These are phyloP conservation scores for Kappamyces sp. DNA, from an alignment of 192 early-diverging fungal species.

Conservation along the genomic window DNA sequence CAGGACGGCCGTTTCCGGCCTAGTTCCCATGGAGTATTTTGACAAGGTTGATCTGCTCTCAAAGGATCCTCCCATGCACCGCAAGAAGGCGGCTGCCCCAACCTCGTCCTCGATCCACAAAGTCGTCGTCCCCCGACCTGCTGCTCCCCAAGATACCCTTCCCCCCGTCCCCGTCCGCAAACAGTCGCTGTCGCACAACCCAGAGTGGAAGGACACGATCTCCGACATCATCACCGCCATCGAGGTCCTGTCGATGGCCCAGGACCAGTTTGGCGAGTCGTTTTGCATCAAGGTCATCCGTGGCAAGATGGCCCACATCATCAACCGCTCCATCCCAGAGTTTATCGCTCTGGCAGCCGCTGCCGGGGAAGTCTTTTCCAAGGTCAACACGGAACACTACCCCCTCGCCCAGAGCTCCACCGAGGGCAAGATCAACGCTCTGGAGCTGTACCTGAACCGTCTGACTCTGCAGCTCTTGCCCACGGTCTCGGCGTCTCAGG, in stretches of 20 bases:
- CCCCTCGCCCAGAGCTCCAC: constrained; percentile 6
- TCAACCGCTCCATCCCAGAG: constrained; percentile 4
- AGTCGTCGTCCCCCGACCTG: background rate
- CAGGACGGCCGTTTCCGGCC: constrained; percentile 40
- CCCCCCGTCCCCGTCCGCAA: constrained; percentile 2
- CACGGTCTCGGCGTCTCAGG: background rate
- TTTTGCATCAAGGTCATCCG: constrained; percentile 12
- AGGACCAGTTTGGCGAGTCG: background rate
- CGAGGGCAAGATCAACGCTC: background rate
- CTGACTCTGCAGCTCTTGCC: background rate
- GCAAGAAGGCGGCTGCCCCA: constrained; percentile 1
- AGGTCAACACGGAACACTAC: background rate
- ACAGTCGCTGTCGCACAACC: constrained; percentile 10
- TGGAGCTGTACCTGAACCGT: constrained; percentile 14
- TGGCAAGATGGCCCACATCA: constrained; percentile 8
- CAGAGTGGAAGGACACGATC: constrained; percentile 11
- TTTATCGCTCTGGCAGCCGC: constrained; percentile 1
- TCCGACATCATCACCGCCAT: constrained; percentile 1
- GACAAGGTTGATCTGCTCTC: constrained; percentile 36
- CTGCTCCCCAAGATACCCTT: background rate
- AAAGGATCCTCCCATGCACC: constrained; percentile 21
- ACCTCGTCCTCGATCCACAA: background rate
- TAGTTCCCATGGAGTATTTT: constrained; percentile 42
- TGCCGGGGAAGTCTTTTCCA: background rate
- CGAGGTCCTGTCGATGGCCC: background rate